Conservation (phyloP, 352 stramenopile species). For the Globisporangium megalacanthum region DNA sequence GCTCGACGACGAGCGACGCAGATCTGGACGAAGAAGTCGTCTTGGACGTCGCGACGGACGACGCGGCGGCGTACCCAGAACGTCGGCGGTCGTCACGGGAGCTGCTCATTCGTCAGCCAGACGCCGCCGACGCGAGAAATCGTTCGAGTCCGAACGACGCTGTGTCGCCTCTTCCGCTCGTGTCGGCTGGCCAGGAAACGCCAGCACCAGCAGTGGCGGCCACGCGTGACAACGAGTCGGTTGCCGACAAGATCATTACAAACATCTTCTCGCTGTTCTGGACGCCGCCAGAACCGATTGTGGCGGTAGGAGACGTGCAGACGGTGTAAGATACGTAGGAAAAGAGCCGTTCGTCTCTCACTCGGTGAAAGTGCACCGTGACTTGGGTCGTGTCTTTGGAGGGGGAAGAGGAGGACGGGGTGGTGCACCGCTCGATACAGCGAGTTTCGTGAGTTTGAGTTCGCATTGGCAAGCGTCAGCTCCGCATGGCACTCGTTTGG, state of each 20-base stretch:
- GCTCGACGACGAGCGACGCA: background rate
- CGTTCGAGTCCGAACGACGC: background rate
- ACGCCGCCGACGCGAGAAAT: background rate
- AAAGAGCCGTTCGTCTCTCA: no score
- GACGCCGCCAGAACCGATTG: slow-evolving; percentile 32
- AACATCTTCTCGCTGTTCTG: slow-evolving; percentile 84
- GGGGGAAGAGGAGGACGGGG: no score
- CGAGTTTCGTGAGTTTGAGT: no score
- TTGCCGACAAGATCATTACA: slow-evolving; percentile 81
- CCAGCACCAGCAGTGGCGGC: slow-evolving; percentile 7
- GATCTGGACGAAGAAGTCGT: slow-evolving; percentile 60
- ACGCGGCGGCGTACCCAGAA: slow-evolving; percentile 5
- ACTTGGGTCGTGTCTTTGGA: no score
- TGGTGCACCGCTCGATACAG: no score
- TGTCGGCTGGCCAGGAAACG: background rate
- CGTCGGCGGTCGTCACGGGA: slow-evolving; percentile 8
- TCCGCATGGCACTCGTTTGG: no score
- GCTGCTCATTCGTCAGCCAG: slow-evolving; percentile 3
- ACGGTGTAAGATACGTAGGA: slow-evolving; percentile 28
- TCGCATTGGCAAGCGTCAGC: no score
- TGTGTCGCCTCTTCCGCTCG: no score
- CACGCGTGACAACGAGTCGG: slow-evolving; percentile 30
- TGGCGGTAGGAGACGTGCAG: slow-evolving; percentile 22
- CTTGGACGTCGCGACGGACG: slow-evolving; percentile 28
- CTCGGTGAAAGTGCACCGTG: no score